Base-by-base conservation (phyloP, 305 asterid species). In the Solanum hybrid region DNA sequence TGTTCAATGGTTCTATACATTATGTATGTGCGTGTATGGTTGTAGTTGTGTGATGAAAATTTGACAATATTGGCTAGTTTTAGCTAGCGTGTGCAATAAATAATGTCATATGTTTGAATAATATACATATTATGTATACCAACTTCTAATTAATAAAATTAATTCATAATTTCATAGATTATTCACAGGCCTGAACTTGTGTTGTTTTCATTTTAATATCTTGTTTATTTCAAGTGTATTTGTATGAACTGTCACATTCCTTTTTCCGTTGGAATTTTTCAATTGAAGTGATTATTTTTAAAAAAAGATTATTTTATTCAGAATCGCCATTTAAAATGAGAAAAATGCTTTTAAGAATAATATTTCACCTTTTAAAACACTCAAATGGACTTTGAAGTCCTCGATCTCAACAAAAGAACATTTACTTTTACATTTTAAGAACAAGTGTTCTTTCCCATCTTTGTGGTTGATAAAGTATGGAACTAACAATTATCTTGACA, bases 401-500 rank as follows among this genome's bases (percentile, higher is more conserved):
- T n/a, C n/a, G n/a, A n/a, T 37, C 24, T 36, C 8, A 34, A 74
- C 67, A 69, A 82, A 88, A 20, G 16, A 11, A 11, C 6, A 10
- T 37, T 69, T 34, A 37, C 31, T 36, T 90, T 91, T 33, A 95
- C 81, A 89, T 76, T 89, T 93, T 95, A 88, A 94, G 93, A 90
- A 67, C 88, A 76, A 95, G 92, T 6, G 89, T 83, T 89, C 90
- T 90, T 84, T 92, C 94, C 93, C 91, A 90, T 71, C 84, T 92
- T 10, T 87, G 93, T 82, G 95, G 92, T 22, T 92, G 88, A 89
- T 94, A 93, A 80, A 94, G 93, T 86, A 94, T 86, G 86, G 36
- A 75, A 77, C 88, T 91, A 24, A 90, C 97, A 89, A n/a, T n/a
- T n/a, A 96, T 93, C 92, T 93, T 94, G 24, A 88, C 89, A 4